Conservation (phyloP, 2,329 filamentous ascomycete genomes). For the Paraconiothyrium brasiliense region DNA sequence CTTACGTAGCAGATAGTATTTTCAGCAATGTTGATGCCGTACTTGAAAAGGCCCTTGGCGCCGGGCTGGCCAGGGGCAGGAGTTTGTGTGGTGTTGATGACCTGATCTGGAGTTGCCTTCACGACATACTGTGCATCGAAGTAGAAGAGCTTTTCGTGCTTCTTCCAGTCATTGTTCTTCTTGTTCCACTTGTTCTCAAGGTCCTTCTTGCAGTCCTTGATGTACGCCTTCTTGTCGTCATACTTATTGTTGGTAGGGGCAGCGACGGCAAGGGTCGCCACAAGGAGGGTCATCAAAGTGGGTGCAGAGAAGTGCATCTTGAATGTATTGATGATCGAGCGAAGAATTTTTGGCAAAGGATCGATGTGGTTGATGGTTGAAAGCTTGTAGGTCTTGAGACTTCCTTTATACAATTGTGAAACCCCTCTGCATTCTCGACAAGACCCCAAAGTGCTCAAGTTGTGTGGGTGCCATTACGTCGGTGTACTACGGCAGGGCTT, state of each 20-base stretch:
- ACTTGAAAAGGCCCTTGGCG: constrained; percentile 61
- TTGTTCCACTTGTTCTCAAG: constrained; percentile 31
- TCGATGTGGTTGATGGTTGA: neutral
- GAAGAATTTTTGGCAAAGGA: neutral
- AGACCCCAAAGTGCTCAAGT: neutral
- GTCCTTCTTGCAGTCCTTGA: neutral
- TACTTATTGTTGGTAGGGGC: constrained; percentile 25
- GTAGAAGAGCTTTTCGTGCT: constrained; percentile 40
- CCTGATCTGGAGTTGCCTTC: constrained; percentile 60
- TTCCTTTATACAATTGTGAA: neutral
- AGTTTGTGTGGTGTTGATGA: constrained; percentile 53
- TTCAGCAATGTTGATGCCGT: constrained; percentile 61
- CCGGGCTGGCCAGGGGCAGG: constrained; percentile 55
- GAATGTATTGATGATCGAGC: neutral
- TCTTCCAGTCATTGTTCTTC: constrained; percentile 26
- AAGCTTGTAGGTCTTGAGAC: neutral
- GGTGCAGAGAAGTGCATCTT: constrained; percentile 36
- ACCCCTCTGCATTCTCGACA: neutral
- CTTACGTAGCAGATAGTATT: constrained; percentile 56
- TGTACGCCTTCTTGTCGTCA: neutral
- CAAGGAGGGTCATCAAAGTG: constrained; percentile 29
- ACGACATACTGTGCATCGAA: constrained; percentile 63
- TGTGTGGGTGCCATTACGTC: neutral
- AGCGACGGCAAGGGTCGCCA: constrained; percentile 30
- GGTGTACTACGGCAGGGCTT: neutral